Percentiles rank a stretch among this genome's conserved stretches.
These are phyloP conservation scores for Bertia moriformis DNA, from an alignment of 2,329 filamentous ascomycete species.

Conservation along the genomic window DNA sequence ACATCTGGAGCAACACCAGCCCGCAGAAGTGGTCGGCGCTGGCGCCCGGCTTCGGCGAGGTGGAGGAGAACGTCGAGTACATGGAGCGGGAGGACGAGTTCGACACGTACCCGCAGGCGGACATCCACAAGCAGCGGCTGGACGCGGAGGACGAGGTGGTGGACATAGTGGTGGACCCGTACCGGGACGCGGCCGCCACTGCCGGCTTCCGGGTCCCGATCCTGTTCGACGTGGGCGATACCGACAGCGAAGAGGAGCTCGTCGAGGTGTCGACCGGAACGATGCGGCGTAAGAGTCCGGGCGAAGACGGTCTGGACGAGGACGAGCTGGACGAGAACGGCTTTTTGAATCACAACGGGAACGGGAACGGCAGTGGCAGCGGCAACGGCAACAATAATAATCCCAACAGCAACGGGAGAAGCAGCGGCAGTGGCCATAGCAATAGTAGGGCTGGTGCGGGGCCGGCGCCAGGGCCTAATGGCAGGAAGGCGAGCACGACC, in stretches of 20 bases:
- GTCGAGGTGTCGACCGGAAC: slow-evolving; percentile 61
- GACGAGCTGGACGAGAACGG: slow-evolving; percentile 31
- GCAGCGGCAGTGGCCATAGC: too few species aligned
- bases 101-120: slow-evolving; percentile 88
- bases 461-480: too few species aligned
- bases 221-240: slow-evolving; percentile 76
- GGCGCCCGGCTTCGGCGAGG: slow-evolving; percentile 90
- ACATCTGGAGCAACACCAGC: slow-evolving; percentile 89
- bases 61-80: slow-evolving; percentile 97
- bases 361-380: too few species aligned
- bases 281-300: slow-evolving; percentile 73
- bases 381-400: too few species aligned
- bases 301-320: slow-evolving; percentile 53
- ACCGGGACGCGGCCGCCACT: slow-evolving; percentile 36
- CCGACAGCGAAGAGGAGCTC: slow-evolving; percentile 87
- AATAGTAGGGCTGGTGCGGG: too few species aligned
- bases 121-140: slow-evolving; percentile 78
- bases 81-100: slow-evolving; percentile 93
- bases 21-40: slow-evolving; percentile 97
- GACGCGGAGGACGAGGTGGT: slow-evolving; percentile 89
- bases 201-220: slow-evolving; percentile 80
- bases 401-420: too few species aligned
- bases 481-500: too few species aligned
- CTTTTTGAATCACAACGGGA: too few species aligned
- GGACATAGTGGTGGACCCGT: slow-evolving; percentile 60